Conservation (phyloP, 495 filamentous ascomycete species). For the Trypethelium eluteriae region DNA sequence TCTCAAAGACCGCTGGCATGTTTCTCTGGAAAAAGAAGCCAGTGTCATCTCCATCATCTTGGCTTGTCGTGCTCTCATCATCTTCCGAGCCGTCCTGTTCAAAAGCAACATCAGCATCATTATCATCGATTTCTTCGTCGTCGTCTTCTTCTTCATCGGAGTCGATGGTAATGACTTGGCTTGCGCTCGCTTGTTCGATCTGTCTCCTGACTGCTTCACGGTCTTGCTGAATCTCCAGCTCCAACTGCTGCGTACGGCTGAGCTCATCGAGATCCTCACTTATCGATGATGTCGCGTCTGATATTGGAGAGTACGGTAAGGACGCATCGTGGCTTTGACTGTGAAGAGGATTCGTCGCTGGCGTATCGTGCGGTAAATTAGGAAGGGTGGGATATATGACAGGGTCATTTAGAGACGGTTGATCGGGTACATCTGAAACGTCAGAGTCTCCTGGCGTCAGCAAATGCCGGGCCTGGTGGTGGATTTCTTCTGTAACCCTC, state of each 20-base stretch:
- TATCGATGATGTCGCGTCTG: not conserved
- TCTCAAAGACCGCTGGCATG: constrained; percentile 27
- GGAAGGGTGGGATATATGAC: not conserved
- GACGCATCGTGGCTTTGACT: not conserved
- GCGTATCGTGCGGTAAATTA: not conserved
- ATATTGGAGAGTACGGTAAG: not conserved
- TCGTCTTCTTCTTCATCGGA: constrained; percentile 24
- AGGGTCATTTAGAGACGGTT: not conserved
- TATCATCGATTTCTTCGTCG: constrained; percentile 11
- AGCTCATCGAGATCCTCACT: constrained; percentile 28
- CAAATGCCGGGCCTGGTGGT: not conserved
- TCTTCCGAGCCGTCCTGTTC: constrained; percentile 18
- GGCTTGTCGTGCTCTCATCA: constrained; percentile 15
- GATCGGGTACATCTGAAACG: not conserved
- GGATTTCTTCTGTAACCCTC: not conserved
- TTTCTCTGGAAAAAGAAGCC: constrained; percentile 35
- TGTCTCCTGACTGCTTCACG: constrained; percentile 46
- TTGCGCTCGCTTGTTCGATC: constrained; percentile 43
- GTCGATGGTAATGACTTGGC: constrained; percentile 46
- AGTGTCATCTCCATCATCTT: constrained; percentile 31
- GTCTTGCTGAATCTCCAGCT: constrained; percentile 35
- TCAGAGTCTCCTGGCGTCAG: not conserved
- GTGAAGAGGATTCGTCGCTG: not conserved
- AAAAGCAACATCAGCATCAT: constrained; percentile 13
- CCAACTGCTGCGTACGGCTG: not conserved